Evolutionary conservation across 2,329 filamentous ascomycete genomes (phyloP).

Genomic region (Dothistroma pini): DNA sequence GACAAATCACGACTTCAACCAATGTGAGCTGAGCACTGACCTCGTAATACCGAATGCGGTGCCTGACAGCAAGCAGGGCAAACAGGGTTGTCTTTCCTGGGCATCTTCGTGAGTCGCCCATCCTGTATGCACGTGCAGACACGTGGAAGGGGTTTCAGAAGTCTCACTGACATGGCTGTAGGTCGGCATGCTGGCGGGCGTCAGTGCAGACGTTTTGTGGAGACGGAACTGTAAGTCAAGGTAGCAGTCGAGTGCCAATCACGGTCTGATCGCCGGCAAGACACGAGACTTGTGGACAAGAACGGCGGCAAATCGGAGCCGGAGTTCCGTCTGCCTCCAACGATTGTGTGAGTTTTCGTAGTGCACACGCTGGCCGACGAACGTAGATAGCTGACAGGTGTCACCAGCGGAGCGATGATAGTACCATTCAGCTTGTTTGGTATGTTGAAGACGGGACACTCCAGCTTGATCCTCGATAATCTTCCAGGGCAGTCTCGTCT

Average conservation of each 20-base stretch:
- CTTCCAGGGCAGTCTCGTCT: slow-evolving; percentile 16
- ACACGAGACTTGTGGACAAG: slow-evolving; percentile 54
- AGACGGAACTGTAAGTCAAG: slow-evolving; percentile 47
- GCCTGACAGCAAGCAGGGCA: slow-evolving; percentile 44
- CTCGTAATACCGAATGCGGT: background rate
- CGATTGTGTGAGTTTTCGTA: slow-evolving; percentile 36
- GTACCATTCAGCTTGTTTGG: slow-evolving; percentile 81
- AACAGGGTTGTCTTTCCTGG: slow-evolving; percentile 70
- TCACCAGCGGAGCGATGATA: slow-evolving; percentile 60
- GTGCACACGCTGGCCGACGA: slow-evolving; percentile 6
- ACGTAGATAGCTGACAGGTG: slow-evolving; percentile 18
- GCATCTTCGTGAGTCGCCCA: slow-evolving; percentile 52
- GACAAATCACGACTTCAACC: slow-evolving; percentile 68
- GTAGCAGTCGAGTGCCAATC: background rate
- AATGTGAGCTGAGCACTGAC: slow-evolving; percentile 47
- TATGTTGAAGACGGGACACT: slow-evolving; percentile 31
- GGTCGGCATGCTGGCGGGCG: slow-evolving; percentile 63
- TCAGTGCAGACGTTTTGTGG: slow-evolving; percentile 65
- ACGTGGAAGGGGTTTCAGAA: slow-evolving; percentile 1
- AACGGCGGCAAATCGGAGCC: slow-evolving; percentile 66
- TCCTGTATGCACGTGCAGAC: slow-evolving; percentile 2
- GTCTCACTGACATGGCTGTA: slow-evolving; percentile 52
- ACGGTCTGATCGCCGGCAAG: slow-evolving; percentile 18
- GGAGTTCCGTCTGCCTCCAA: slow-evolving; percentile 77
- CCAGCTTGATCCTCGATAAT: slow-evolving; percentile 8